Conservation (phyloP, 1,139 yeast species). For the Candida sanyaensis region DNA sequence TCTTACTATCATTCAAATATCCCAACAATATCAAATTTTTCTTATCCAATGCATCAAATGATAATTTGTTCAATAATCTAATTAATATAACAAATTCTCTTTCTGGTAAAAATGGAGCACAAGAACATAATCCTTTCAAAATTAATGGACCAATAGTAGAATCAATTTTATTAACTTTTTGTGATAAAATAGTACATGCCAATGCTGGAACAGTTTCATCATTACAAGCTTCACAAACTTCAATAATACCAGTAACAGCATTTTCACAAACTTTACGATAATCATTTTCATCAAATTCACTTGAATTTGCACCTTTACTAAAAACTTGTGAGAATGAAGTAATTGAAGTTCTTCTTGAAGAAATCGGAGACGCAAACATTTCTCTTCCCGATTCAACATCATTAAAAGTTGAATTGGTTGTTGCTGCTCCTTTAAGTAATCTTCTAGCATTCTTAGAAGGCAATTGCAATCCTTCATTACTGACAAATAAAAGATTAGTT, state of each 20-base stretch:
- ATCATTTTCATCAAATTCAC: conserved; percentile 31
- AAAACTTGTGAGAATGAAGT: conserved; percentile 17
- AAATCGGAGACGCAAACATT: conserved; percentile 10
- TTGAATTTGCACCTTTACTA: conserved; percentile 12
- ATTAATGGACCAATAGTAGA: conserved; percentile 43
- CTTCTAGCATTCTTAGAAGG: conserved; percentile 26
- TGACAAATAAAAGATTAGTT: conserved; percentile 69
- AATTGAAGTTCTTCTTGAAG: conserved; percentile 21
- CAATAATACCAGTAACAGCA: conserved; percentile 71
- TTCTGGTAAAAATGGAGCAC: conserved; percentile 60
- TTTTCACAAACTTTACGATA: conserved; percentile 50
- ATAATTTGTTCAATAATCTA: conserved; percentile 45
- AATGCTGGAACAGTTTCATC: conserved; percentile 80
- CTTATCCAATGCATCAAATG: conserved; percentile 34
- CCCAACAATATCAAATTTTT: conserved; percentile 34
- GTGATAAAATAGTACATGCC: conserved; percentile 80
- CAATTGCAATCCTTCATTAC: conserved; percentile 37
- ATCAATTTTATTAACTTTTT: conserved; percentile 59
- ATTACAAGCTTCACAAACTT: conserved; percentile 66
- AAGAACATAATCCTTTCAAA: conserved; percentile 56
- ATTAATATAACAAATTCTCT: conserved; percentile 59
- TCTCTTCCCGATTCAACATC: conserved; percentile 8
- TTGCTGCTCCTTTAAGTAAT: conserved; percentile 15
- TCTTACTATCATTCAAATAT: conserved; percentile 50
- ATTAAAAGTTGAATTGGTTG: conserved; percentile 4